Conservation (phyloP, 2,329 filamentous ascomycete genomes). For the Fusarium luffae region DNA sequence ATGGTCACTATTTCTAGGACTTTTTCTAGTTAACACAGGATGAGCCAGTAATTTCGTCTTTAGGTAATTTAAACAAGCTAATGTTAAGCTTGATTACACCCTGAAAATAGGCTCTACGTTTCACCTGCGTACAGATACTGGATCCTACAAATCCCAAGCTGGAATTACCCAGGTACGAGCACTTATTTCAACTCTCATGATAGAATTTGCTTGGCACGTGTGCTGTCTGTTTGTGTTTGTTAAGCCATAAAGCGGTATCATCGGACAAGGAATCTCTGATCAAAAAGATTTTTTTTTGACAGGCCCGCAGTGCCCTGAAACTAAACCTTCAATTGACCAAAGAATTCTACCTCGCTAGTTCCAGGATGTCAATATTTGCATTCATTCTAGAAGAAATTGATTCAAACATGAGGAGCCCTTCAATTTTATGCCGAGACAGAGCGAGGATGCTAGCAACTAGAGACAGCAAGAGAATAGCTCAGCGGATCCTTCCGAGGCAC, state of each 20-base stretch:
- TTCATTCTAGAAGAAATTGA: conserved; percentile 9
- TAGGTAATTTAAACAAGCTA: background rate
- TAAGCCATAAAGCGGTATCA: background rate
- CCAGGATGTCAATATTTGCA: conserved; percentile 24
- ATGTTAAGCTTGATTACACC: background rate
- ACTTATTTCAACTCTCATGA: background rate
- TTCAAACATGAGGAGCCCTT: conserved; percentile 15
- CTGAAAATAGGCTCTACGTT: background rate
- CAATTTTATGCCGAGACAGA: conserved; percentile 45
- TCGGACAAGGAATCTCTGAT: background rate
- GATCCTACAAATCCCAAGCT: background rate
- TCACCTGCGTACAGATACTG: background rate
- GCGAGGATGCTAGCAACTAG: conserved; percentile 31
- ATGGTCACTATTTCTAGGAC: too few relatives aligned
- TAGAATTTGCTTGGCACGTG: background rate
- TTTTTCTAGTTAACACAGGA: background rate
- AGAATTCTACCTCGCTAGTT: background rate
- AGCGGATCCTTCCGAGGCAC: conserved; percentile 45
- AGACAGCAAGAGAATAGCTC: conserved; percentile 24
- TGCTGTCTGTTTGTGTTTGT: background rate
- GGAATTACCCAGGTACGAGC: background rate
- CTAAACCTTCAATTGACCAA: conserved; percentile 5
- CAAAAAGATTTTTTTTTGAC: background rate
- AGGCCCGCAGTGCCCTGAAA: background rate
- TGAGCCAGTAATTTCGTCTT: background rate